Evolutionary conservation across 2,329 filamentous ascomycete species (phyloP).

Genomic region (Thyridium curvatum): DNA sequence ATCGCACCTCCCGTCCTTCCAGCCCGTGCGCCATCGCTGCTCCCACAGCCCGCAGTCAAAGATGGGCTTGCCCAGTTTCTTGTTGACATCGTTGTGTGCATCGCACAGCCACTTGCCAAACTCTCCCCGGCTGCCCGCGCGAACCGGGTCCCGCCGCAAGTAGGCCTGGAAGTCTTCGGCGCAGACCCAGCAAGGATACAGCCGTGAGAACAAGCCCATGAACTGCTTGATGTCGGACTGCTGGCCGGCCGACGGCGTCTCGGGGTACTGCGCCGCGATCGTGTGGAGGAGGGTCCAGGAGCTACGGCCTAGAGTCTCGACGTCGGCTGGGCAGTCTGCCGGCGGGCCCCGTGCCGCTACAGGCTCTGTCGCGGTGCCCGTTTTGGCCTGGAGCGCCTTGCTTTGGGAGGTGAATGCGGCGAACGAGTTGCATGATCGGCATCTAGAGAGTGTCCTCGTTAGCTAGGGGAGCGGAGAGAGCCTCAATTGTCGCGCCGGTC

Average conservation of each 20-base stretch:
- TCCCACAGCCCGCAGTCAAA: slow-evolving; percentile 93
- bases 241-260: slow-evolving; percentile 57
- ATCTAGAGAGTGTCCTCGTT: slow-evolving; percentile 40
- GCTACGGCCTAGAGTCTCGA: slow-evolving; percentile 77
- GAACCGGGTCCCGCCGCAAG: slow-evolving; percentile 66
- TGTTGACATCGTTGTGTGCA: slow-evolving; percentile 82
- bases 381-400: slow-evolving; percentile 28
- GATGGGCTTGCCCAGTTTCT: slow-evolving; percentile 79
- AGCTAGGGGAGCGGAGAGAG: not conserved
- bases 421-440: slow-evolving; percentile 67
- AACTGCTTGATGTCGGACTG: slow-evolving; percentile 75
- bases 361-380: slow-evolving; percentile 22
- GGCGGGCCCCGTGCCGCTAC: slow-evolving; percentile 30
- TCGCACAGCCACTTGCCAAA: slow-evolving; percentile 81
- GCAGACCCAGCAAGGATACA: slow-evolving; percentile 96
- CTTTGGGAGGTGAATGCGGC: slow-evolving; percentile 52
- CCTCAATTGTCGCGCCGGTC: slow-evolving; percentile 10
- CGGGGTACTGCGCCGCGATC: slow-evolving; percentile 82
- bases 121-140: slow-evolving; percentile 53
- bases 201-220: slow-evolving; percentile 69
- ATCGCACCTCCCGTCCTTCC: slow-evolving; percentile 62
- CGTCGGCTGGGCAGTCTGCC: slow-evolving; percentile 80
- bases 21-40: slow-evolving; percentile 90
- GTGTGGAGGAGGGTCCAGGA: slow-evolving; percentile 94
- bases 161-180: slow-evolving; percentile 85